Conservation (phyloP, 2,329 filamentous ascomycete species). For the Hypoxylon sp. region DNA sequence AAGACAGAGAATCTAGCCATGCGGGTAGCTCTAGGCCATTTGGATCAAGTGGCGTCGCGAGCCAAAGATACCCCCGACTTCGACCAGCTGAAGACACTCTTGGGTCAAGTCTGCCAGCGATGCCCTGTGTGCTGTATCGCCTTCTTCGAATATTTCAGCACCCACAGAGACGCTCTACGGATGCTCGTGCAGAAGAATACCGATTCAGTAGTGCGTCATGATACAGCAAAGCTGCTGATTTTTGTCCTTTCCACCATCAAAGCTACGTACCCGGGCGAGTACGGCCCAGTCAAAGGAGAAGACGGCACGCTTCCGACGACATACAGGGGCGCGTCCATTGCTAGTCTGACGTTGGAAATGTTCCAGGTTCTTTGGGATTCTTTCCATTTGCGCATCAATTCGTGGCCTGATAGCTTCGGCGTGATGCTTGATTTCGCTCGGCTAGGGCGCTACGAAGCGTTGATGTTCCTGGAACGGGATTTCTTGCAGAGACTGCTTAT, state of each 20-base stretch:
- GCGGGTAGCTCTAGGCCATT: conserved; percentile 65
- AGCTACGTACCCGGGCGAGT: conserved; percentile 54
- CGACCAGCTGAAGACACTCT: conserved; percentile 59
- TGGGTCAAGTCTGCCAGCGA: conserved; percentile 56
- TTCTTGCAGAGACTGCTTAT: conserved; percentile 67
- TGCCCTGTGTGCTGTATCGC: conserved; percentile 65
- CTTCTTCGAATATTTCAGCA: conserved; percentile 67
- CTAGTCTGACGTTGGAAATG: conserved; percentile 53
- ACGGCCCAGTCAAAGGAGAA: conserved; percentile 48
- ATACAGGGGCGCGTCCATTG: conserved; percentile 41
- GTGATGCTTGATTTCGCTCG: conserved; percentile 72
- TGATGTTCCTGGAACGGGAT: conserved; percentile 65
- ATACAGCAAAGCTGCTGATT: conserved; percentile 60
- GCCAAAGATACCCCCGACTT: conserved; percentile 73
- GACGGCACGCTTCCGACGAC: conserved; percentile 38
- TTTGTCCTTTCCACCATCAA: conserved; percentile 62
- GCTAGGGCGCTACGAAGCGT: conserved; percentile 66
- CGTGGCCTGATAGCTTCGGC: conserved; percentile 81
- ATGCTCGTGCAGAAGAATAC: conserved; percentile 70
- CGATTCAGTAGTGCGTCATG: conserved; percentile 62
- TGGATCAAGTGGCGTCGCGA: conserved; percentile 79
- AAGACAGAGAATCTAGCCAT: conserved; percentile 59
- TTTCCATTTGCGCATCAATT: conserved; percentile 68
- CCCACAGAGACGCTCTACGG: conserved; percentile 64
- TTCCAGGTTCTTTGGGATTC: conserved; percentile 66